These are phyloP conservation scores for Geotrichum europaeum DNA, from an alignment of 1,139 yeast genomes.

Conservation along the genomic window DNA sequence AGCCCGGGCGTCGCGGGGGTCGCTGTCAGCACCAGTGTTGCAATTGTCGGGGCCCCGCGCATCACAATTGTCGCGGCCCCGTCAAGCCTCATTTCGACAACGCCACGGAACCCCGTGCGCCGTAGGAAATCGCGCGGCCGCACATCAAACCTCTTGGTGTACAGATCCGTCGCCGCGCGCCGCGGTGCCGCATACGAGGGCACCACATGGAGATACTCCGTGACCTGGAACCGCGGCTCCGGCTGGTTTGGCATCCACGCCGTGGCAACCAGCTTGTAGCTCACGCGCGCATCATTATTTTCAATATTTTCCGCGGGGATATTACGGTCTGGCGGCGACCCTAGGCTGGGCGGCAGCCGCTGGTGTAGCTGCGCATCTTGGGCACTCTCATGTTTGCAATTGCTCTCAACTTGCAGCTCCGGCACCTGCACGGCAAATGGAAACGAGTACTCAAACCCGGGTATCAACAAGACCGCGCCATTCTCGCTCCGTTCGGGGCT, in stretches of 20 bases:
- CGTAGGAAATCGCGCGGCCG: neutral
- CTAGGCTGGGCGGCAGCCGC: constrained; percentile 7
- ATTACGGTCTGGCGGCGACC: neutral
- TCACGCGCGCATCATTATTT: neutral
- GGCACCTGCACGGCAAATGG: constrained; percentile 5
- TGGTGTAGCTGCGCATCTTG: neutral
- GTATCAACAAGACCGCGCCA: neutral
- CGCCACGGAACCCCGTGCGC: neutral
- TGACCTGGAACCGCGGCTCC: neutral
- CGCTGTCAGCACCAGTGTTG: neutral
- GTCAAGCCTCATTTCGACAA: neutral
- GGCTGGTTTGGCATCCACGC: neutral
- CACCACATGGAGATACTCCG: neutral
- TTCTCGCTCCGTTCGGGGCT: neutral
- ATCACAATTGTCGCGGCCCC: neutral
- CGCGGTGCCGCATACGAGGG: neutral
- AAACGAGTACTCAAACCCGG: constrained; percentile 1
- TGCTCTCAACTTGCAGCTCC: neutral
- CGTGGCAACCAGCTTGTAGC: neutral
- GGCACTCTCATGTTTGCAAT: neutral
- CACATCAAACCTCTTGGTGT: neutral
- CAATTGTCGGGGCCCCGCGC: neutral
- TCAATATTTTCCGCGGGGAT: neutral
- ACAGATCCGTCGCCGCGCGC: neutral
- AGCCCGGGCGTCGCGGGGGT: neutral